Evolutionary conservation across 2,329 filamentous ascomycete genomes (phyloP).

Genomic region (Elsinoe batatas): DNA sequence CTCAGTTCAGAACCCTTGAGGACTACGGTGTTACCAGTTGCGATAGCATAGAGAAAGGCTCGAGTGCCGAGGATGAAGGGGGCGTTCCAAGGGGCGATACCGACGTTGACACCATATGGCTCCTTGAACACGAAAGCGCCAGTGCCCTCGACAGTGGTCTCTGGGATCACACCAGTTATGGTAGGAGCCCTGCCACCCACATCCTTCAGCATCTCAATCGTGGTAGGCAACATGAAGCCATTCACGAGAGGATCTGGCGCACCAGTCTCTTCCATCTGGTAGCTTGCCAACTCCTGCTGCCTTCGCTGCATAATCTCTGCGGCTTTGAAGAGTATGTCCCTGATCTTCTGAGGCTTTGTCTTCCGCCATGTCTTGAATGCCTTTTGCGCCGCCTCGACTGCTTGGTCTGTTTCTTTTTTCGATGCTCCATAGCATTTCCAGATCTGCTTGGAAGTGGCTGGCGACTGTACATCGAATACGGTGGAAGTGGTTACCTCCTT

Average conservation of each 20-base stretch:
- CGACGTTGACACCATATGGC: conserved; percentile 60
- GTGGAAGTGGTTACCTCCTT: conserved; percentile 34
- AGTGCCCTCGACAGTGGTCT: conserved; percentile 22
- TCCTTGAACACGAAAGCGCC: conserved; percentile 36
- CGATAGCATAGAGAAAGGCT: conserved; percentile 38
- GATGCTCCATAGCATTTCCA: conserved; percentile 48
- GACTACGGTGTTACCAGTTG: conserved; percentile 37
- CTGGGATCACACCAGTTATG: conserved; percentile 21
- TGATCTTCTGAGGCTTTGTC: conserved; percentile 48
- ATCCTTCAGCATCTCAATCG: conserved; percentile 21
- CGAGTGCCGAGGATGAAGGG: conserved; percentile 31
- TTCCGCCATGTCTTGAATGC: conserved; percentile 61
- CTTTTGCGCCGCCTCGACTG: conserved; percentile 49
- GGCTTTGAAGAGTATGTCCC: conserved; percentile 60
- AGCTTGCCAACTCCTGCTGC: conserved; percentile 48
- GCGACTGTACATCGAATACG: conserved; percentile 46
- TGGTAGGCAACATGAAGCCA: conserved; percentile 21
- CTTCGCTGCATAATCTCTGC: conserved; percentile 32
- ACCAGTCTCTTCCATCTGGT: conserved; percentile 50
- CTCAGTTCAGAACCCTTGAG: conserved; percentile 39
- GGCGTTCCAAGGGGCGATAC: conserved; percentile 43
- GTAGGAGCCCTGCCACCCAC: conserved; percentile 24
- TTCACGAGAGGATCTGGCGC: conserved; percentile 31
- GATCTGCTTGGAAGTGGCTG: conserved; percentile 40
- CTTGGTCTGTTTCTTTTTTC: conserved; percentile 45